Evolutionary conservation across 345 rosid species (phyloP).

Genomic region (Citrus glauca): DNA sequence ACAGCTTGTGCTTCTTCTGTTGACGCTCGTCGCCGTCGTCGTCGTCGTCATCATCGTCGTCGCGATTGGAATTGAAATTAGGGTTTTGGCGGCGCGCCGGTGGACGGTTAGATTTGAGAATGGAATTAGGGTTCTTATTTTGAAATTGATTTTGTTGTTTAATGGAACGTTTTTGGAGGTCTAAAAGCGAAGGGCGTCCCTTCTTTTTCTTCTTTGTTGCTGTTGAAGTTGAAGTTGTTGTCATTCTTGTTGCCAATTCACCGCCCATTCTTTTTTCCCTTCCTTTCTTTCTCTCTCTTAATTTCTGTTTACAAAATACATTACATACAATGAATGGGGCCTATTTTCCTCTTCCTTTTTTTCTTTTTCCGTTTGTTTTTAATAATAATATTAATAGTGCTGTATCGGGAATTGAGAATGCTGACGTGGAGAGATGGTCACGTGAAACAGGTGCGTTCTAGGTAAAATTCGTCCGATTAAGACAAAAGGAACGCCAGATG

Average conservation of each 20-base stretch:
- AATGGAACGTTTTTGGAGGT: slow-evolving; percentile 87
- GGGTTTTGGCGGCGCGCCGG: slow-evolving; percentile 51
- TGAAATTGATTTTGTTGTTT: slow-evolving; percentile 50
- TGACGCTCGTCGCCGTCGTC: slow-evolving; percentile 56
- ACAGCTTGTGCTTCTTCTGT: slow-evolving; percentile 66
- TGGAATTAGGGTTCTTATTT: slow-evolving; percentile 37
- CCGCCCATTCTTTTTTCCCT: slow-evolving; percentile 32
- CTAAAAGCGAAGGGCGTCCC: slow-evolving; percentile 94
- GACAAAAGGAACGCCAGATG: background rate
- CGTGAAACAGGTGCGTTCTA: slow-evolving; percentile 18
- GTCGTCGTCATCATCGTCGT: slow-evolving; percentile 28
- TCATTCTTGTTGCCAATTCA: slow-evolving; percentile 41
- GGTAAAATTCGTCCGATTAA: background rate
- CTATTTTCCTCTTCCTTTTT: background rate
- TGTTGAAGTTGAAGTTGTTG: background rate
- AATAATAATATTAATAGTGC: background rate
- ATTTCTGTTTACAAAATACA: slow-evolving; percentile 10
- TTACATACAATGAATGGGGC: too few species aligned
- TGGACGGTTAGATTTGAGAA: slow-evolving; percentile 33
- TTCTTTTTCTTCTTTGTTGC: slow-evolving; percentile 74
- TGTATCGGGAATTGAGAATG: background rate
- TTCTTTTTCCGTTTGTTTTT: slow-evolving; percentile 12
- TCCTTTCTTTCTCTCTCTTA: slow-evolving; percentile 5
- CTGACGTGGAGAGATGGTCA: slow-evolving; percentile 17
- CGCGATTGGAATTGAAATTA: slow-evolving; percentile 16